These are phyloP conservation scores for Amesomyces nigricolor DNA, from an alignment of 2,329 filamentous ascomycete genomes.

Conservation along the genomic window DNA sequence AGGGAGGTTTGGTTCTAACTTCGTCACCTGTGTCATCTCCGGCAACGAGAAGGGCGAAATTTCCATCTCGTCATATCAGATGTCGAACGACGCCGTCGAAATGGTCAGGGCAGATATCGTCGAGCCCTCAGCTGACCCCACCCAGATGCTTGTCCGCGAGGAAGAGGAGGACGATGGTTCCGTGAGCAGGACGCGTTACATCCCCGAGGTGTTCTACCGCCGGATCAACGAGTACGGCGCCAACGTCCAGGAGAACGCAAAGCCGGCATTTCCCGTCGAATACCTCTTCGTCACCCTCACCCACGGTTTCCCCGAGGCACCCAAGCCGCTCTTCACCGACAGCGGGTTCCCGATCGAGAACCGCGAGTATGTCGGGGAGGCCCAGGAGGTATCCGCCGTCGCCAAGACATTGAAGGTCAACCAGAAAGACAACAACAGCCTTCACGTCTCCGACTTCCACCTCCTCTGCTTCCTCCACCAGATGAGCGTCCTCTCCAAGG, in stretches of 20 bases:
- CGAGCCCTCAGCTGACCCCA: conserved; percentile 88
- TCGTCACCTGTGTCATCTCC: conserved; percentile 94
- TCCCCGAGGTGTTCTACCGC: conserved; percentile 95
- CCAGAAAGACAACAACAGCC: conserved; percentile 48
- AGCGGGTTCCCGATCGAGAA: conserved; percentile 86
- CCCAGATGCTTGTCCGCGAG: conserved; percentile 87
- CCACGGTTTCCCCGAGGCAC: conserved; percentile 83
- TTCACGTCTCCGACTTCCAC: conserved; percentile 86
- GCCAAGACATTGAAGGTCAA: conserved; percentile 62
- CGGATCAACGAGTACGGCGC: conserved; percentile 94
- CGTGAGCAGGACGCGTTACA: conserved; percentile 70
- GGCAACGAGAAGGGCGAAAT: conserved; percentile 88
- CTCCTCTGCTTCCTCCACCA: conserved; percentile 80
- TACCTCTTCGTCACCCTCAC: conserved; percentile 94
- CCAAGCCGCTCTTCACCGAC: conserved; percentile 69
- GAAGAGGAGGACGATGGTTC: conserved; percentile 78
- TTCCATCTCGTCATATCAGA: conserved; percentile 85
- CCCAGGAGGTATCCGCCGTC: conserved; percentile 68
- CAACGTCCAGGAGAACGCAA: conserved; percentile 95
- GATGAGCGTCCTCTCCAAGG: conserved; percentile 79
- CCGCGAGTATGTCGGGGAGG: conserved; percentile 76
- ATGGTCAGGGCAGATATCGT: conserved; percentile 95
- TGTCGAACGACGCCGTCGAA: conserved; percentile 90
- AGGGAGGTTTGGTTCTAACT: conserved; percentile 88
- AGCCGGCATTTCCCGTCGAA: conserved; percentile 92